phyloP scores from a whole-genome alignment of 2,329 filamentous ascomycete genomes.

The Claviceps capensis region DNA sequence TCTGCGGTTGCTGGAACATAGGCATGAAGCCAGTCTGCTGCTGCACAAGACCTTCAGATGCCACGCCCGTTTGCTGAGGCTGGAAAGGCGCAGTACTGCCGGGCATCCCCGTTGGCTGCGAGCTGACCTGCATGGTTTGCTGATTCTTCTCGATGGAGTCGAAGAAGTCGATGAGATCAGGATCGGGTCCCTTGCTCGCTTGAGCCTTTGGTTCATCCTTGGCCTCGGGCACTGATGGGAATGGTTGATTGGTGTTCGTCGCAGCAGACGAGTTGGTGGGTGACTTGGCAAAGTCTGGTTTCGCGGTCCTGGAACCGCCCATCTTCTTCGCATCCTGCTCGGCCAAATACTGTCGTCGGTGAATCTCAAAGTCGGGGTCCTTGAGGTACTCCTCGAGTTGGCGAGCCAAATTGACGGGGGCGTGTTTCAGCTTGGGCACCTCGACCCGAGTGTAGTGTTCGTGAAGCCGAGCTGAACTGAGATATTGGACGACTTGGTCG shows the following conservation, averaged over 20 bases:
- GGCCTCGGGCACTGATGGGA: constrained; percentile 23
- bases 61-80: constrained; percentile 24
- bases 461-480: constrained; percentile 75
- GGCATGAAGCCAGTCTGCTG: constrained; percentile 15
- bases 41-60: constrained; percentile 12
- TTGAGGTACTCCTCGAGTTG: constrained; percentile 90
- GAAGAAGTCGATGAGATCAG: constrained; percentile 88
- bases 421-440: constrained; percentile 94
- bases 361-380: constrained; percentile 89
- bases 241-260: constrained; percentile 26
- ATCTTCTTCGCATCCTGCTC: constrained; percentile 63
- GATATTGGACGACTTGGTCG: constrained; percentile 80
- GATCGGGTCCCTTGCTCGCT: constrained; percentile 48
- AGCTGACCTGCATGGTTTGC: constrained; percentile 46
- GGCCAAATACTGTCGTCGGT: constrained; percentile 80
- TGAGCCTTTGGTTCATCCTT: constrained; percentile 29
- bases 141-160: constrained; percentile 86
- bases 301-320: constrained; percentile 24
- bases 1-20: constrained; percentile 18
- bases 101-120: constrained; percentile 21
- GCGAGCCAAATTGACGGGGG: constrained; percentile 77
- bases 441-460: constrained; percentile 86
- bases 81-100: constrained; percentile 22
- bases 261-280: constrained; percentile 17
- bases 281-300: constrained; percentile 20